phyloP scores from a whole-genome alignment of 768 basidiomycete genomes.

The Aureoboletus auriporus region DNA sequence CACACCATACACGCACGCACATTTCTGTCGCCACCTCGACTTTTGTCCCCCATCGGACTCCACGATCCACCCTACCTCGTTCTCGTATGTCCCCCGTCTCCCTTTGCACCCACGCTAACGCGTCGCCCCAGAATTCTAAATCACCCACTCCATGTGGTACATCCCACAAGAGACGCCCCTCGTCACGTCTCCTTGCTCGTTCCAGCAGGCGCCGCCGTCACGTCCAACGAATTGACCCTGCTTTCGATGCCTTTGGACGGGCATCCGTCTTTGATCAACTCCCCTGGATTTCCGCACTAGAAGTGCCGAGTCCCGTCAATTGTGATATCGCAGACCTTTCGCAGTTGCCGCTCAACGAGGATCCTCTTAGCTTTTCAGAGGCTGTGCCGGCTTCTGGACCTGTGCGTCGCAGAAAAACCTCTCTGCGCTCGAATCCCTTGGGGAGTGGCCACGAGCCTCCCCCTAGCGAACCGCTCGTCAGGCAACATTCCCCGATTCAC shows the following conservation, averaged over 20 bases:
- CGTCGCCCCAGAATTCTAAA: slow-evolving; percentile 34
- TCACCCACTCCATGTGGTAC: slow-evolving; percentile 36
- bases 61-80: slow-evolving; percentile 23
- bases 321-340: slow-evolving; percentile 68
- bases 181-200: slow-evolving; percentile 33
- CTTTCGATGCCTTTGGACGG: slow-evolving; percentile 31
- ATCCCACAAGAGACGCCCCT: slow-evolving; percentile 34
- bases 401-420: slow-evolving; percentile 55
- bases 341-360: slow-evolving; percentile 39
- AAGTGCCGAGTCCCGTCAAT: slow-evolving; percentile 41
- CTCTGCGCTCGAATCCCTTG: slow-evolving; percentile 47
- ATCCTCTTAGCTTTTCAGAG: slow-evolving; percentile 18
- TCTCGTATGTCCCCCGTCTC: slow-evolving; percentile 13
- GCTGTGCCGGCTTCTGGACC: slow-evolving; percentile 41
- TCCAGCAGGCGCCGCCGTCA: slow-evolving; percentile 41
- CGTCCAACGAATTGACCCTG: slow-evolving; percentile 38
- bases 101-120: slow-evolving; percentile 2
- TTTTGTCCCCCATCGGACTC: slow-evolving; percentile 37
- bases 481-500: slow-evolving; percentile 26
- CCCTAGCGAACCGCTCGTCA: slow-evolving; percentile 11
- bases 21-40: slow-evolving; percentile 29
- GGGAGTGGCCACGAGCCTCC: slow-evolving; percentile 22
- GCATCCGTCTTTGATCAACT: slow-evolving; percentile 53
- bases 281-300: slow-evolving; percentile 64
- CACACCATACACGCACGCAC: slow-evolving; percentile 18